phyloP scores from a whole-genome alignment of 495 filamentous ascomycete species.

The Tirmania nivea region DNA sequence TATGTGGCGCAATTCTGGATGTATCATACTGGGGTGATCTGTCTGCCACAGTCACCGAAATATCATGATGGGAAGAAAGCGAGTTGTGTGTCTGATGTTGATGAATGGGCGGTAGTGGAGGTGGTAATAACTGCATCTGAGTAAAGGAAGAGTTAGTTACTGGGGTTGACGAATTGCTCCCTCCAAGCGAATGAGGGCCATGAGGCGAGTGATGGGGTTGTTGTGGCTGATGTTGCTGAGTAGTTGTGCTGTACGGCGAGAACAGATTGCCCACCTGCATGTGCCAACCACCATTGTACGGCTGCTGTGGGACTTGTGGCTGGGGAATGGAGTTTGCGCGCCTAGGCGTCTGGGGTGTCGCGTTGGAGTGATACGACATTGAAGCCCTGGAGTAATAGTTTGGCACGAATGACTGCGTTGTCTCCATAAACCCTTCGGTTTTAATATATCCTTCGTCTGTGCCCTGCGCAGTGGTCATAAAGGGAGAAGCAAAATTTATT shows the following conservation, averaged over 20 bases:
- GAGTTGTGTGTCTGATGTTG: slow-evolving; percentile 9
- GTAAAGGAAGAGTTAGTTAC: slow-evolving; percentile 13
- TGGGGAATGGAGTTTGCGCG: too few species aligned
- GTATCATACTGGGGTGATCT: slow-evolving; percentile 12
- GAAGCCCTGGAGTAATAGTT: slow-evolving; percentile 5
- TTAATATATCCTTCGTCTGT: too few species aligned
- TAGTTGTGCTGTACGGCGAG: slow-evolving; percentile 9
- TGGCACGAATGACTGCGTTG: background rate
- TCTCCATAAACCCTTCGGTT: too few species aligned
- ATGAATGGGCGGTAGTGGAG: slow-evolving; percentile 13
- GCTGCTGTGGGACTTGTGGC: too few species aligned
- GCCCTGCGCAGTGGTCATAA: too few species aligned
- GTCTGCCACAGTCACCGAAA: slow-evolving; percentile 9
- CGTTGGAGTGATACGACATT: slow-evolving; percentile 3
- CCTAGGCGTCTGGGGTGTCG: too few species aligned
- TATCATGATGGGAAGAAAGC: slow-evolving; percentile 11
- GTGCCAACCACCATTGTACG: too few species aligned
- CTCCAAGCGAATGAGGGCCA: slow-evolving; percentile 5
- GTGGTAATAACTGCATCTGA: slow-evolving; percentile 11
- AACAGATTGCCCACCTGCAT: slow-evolving; percentile 1
- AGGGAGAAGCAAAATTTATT: too few species aligned
- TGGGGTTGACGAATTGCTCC: slow-evolving; percentile 11
- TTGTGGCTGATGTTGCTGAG: background rate
- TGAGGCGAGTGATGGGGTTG: slow-evolving; percentile 14
- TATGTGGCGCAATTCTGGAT: slow-evolving; percentile 11